Percentiles rank a stretch among this genome's conserved stretches.
Conservation (phyloP, 495 filamentous ascomycete genomes). For the Aspergillus incahuasiensis region DNA sequence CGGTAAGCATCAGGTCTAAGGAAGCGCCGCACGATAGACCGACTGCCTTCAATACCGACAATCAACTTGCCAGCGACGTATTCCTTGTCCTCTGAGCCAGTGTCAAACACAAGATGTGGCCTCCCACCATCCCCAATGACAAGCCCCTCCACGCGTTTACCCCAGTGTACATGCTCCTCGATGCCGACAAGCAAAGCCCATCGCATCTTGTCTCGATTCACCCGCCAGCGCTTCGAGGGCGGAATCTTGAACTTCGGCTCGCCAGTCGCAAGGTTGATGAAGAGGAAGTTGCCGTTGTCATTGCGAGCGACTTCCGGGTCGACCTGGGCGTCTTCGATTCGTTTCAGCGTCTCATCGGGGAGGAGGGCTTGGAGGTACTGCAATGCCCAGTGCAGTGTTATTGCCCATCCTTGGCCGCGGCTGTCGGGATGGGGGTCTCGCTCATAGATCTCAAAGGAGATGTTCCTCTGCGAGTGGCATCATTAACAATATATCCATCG, state of each 20-base stretch:
- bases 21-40: constrained; percentile 38
- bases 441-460: constrained; percentile 51
- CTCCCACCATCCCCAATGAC: neutral
- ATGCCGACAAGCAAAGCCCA: constrained; percentile 20
- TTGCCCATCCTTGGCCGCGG: constrained; percentile 52
- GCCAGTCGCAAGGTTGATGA: constrained; percentile 26
- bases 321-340: constrained; percentile 47
- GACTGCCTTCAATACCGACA: constrained; percentile 47
- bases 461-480: constrained; percentile 17
- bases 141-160: constrained; percentile 3
- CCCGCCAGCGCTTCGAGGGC: constrained; percentile 23
- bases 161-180: constrained; percentile 27
- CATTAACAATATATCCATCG: neutral
- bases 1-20: constrained; percentile 28
- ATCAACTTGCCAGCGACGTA: constrained; percentile 22
- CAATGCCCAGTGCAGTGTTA: constrained; percentile 57
- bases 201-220: constrained; percentile 26
- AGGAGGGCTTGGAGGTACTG: constrained; percentile 46
- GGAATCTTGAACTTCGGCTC: constrained; percentile 26
- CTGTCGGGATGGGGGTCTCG: constrained; percentile 39
- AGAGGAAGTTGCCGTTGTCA: constrained; percentile 30
- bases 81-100: constrained; percentile 2
- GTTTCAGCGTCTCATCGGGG: constrained; percentile 37
- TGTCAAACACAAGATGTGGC: constrained; percentile 19
- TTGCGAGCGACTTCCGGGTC: constrained; percentile 32